Conservation (phyloP, 208 protist species). For the Spironucleus salmonicida region DNA sequence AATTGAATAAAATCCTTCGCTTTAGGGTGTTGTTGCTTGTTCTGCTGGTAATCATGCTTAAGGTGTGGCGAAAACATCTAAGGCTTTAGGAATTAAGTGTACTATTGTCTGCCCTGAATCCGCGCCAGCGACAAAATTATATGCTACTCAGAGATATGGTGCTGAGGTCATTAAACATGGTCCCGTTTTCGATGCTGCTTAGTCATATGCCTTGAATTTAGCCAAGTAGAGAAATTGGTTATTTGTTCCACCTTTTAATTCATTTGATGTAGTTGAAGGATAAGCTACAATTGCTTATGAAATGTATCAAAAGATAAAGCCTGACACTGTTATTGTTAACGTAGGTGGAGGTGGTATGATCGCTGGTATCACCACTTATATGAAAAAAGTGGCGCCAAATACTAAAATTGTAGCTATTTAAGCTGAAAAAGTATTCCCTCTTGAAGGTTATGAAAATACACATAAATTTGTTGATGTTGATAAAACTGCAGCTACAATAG, state of each 20-base stretch:
- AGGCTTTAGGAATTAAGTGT: neutral
- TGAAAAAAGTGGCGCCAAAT: neutral
- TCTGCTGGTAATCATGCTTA: slow-evolving; percentile 35
- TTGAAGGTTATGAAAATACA: neutral
- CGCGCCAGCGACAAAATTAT: slow-evolving; percentile 16
- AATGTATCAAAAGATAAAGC: neutral
- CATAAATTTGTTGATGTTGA: neutral
- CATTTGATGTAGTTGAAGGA: slow-evolving; percentile 21
- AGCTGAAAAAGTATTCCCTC: neutral
- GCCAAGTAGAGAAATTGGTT: neutral
- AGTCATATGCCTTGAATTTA: slow-evolving; percentile 1
- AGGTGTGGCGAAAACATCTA: slow-evolving; percentile 19
- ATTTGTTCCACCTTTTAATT: slow-evolving; percentile 29
- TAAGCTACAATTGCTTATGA: slow-evolving; percentile 27
- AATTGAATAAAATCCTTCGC: neutral
- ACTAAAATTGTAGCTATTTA: slow-evolving; percentile 29
- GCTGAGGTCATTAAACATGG: slow-evolving; percentile 28
- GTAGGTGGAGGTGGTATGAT: slow-evolving; percentile 33
- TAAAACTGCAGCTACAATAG: neutral
- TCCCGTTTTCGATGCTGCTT: slow-evolving; percentile 3
- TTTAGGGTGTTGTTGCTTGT: slow-evolving; percentile 17
- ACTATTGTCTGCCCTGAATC: slow-evolving; percentile 27
- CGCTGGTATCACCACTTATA: neutral
- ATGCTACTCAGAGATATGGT: neutral
- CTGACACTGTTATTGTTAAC: slow-evolving; percentile 20